Percentiles rank a stretch among this genome's conserved stretches.
Conservation (phyloP, 805 yeast genomes). For the Sugiyamaella marilandica region DNA sequence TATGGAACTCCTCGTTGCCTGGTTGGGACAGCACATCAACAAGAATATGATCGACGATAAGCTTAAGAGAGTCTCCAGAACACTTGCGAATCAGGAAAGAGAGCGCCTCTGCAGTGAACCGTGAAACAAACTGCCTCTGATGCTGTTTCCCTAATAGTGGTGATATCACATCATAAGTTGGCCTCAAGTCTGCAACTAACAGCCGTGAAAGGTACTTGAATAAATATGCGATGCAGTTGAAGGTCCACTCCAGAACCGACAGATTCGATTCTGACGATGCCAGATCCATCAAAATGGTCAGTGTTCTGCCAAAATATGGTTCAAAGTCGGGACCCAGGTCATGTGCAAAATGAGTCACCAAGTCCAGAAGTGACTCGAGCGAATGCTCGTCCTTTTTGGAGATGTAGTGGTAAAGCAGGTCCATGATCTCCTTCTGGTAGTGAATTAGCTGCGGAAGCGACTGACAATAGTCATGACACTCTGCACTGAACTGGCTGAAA, state of each 20-base stretch:
- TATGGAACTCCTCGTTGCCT: slow-evolving; percentile 45
- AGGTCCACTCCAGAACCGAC: slow-evolving; percentile 64
- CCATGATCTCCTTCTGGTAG: slow-evolving; percentile 61
- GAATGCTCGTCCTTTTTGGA: slow-evolving; percentile 60
- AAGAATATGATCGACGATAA: slow-evolving; percentile 42
- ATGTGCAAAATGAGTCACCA: slow-evolving; percentile 78
- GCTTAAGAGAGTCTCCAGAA: slow-evolving; percentile 41
- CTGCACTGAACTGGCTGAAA: slow-evolving; percentile 59
- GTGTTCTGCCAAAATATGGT: slow-evolving; percentile 54
- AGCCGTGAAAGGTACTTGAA: slow-evolving; percentile 79
- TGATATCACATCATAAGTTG: slow-evolving; percentile 61
- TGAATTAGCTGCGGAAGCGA: slow-evolving; percentile 77
- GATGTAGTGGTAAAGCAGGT: slow-evolving; percentile 45
- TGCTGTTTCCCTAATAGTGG: slow-evolving; percentile 55
- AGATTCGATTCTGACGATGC: slow-evolving; percentile 44
- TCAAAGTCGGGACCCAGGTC: slow-evolving; percentile 91
- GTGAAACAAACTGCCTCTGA: slow-evolving; percentile 56
- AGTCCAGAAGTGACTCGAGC: slow-evolving; percentile 74
- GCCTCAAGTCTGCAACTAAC: slow-evolving; percentile 56
- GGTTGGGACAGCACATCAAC: slow-evolving; percentile 28
- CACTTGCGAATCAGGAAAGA: slow-evolving; percentile 78
- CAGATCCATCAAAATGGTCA: slow-evolving; percentile 48
- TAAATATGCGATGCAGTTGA: slow-evolving; percentile 78
- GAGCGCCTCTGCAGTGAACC: slow-evolving; percentile 87
- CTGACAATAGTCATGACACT: slow-evolving; percentile 51